These are phyloP conservation scores for Fraxinus dipetala DNA, from an alignment of 305 asterid genomes.

Conservation along the genomic window DNA sequence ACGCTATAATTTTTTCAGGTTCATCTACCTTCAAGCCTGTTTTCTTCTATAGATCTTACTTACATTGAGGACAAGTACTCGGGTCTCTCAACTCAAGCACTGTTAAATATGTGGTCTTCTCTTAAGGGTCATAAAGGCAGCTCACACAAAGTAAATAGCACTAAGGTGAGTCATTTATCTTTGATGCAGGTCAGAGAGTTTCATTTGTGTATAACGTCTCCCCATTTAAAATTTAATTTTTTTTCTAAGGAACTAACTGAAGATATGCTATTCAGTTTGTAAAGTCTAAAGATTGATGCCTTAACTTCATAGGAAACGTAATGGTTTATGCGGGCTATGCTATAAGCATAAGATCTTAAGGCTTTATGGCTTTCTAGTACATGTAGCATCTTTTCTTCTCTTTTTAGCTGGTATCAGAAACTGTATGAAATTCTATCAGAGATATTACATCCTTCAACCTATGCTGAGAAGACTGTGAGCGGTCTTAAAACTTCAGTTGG, in stretches of 20 bases:
- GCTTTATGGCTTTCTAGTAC: neutral
- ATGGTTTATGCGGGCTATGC: neutral
- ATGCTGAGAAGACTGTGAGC: neutral
- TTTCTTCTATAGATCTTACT: slow-evolving; percentile 60
- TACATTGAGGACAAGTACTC: slow-evolving; percentile 75
- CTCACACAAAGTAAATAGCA: slow-evolving; percentile 36
- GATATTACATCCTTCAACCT: neutral
- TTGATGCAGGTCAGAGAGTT: neutral
- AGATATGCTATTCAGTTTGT: neutral
- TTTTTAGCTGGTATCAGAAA: neutral
- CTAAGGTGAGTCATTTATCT: slow-evolving; percentile 41
- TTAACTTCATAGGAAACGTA: neutral
- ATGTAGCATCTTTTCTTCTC: neutral
- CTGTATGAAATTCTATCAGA: slow-evolving; percentile 3
- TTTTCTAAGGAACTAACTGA: neutral
- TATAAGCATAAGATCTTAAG: neutral
- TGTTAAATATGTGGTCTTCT: slow-evolving; percentile 73
- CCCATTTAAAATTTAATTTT: neutral
- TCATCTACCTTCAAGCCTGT: slow-evolving; percentile 45
- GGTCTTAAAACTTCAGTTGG: neutral
- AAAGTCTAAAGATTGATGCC: neutral
- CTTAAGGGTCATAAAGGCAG: slow-evolving; percentile 50
- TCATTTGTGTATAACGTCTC: neutral
- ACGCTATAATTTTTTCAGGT: slow-evolving; percentile 40
- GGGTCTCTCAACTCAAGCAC: slow-evolving; percentile 75